Conservation (phyloP, 441 rosid species). For the Erysimum cheiri region DNA sequence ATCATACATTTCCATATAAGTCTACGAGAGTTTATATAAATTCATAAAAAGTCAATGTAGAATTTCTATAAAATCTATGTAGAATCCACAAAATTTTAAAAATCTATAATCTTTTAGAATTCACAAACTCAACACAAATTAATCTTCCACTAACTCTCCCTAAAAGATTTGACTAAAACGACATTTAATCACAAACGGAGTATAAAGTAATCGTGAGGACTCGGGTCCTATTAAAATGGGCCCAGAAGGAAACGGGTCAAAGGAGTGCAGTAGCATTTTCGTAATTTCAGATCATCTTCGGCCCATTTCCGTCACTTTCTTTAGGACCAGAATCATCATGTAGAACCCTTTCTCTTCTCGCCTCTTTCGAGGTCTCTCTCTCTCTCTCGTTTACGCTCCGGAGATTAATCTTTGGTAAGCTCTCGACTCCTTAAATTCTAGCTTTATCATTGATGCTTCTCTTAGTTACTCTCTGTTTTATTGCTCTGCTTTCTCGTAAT, state of each 20-base stretch:
- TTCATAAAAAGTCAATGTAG: no score
- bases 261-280: constrained; percentile 14
- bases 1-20: no score
- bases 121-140: no score
- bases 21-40: no score
- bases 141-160: no score
- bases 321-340: neutral
- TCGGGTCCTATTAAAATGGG: no score
- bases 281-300: neutral
- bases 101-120: no score
- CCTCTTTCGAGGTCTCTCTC: neutral
- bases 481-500: constrained; percentile 3
- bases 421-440: neutral
- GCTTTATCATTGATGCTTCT: neutral
- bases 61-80: no score
- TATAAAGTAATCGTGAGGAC: no score
- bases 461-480: neutral
- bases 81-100: no score
- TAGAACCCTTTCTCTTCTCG: neutral
- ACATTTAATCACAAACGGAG: no score
- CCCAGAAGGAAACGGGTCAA: constrained; percentile 37
- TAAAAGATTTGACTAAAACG: no score
- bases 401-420: constrained; percentile 29
- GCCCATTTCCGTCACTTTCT: neutral
- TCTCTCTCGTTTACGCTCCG: constrained; percentile 18